These are phyloP conservation scores for Aethionema arabicum DNA, from an alignment of 345 rosid genomes.

Conservation along the genomic window DNA sequence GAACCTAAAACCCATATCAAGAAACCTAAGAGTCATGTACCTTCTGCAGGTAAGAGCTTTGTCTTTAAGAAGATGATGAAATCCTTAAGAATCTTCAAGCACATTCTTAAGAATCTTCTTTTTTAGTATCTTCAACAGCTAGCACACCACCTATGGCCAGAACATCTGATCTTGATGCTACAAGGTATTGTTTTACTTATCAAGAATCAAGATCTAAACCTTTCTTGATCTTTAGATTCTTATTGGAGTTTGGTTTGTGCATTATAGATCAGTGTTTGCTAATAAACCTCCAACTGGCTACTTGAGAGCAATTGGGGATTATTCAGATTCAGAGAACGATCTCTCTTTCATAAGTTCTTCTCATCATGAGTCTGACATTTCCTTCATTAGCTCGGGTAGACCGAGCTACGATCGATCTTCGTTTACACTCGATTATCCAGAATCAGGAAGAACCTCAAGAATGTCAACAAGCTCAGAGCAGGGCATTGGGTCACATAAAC, in stretches of 20 bases:
- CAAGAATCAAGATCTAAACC: neutral
- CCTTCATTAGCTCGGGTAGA: slow-evolving; percentile 75
- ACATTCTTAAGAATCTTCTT: neutral
- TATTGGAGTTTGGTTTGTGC: slow-evolving; percentile 5
- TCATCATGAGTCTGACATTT: slow-evolving; percentile 57
- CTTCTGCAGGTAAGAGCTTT: slow-evolving; percentile 43
- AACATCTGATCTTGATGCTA: slow-evolving; percentile 41
- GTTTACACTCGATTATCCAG: slow-evolving; percentile 45
- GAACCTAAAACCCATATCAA: slow-evolving; percentile 26
- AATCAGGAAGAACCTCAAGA: slow-evolving; percentile 43
- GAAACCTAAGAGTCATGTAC: slow-evolving; percentile 23
- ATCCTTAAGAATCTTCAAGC: slow-evolving; percentile 19
- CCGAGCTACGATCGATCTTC: slow-evolving; percentile 66
- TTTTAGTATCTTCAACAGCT: slow-evolving; percentile 37
- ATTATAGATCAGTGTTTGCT: slow-evolving; percentile 51
- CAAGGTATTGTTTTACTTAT: slow-evolving; percentile 22
- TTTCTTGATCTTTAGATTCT: neutral
- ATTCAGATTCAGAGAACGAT: slow-evolving; percentile 62
- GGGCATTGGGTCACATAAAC: slow-evolving; percentile 54
- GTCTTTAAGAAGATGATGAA: slow-evolving; percentile 3
- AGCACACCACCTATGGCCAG: slow-evolving; percentile 31
- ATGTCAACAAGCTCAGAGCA: slow-evolving; percentile 64
- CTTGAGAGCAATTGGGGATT: slow-evolving; percentile 41
- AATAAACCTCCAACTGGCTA: slow-evolving; percentile 38
- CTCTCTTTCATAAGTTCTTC: slow-evolving; percentile 53